phyloP scores from a whole-genome alignment of 1,284 basidiomycete genomes.

The Trichosporon faecale region DNA sequence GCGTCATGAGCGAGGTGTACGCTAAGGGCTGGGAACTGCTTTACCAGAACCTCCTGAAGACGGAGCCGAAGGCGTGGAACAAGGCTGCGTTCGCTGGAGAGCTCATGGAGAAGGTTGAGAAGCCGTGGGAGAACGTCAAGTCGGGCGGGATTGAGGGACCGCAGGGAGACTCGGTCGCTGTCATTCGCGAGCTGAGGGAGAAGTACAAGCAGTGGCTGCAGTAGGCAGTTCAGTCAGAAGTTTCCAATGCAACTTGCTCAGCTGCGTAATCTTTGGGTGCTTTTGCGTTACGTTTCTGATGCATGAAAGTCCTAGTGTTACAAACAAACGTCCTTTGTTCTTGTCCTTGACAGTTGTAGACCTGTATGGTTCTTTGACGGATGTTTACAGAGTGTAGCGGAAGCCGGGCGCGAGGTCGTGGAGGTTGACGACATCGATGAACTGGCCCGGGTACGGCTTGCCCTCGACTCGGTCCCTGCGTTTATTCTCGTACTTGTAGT shows the following conservation, averaged over 20 bases:
- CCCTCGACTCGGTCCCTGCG: constrained; percentile 6
- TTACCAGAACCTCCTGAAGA: constrained; percentile 3
- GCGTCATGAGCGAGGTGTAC: constrained; percentile 54
- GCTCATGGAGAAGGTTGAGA: neutral
- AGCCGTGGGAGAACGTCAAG: constrained; percentile 6
- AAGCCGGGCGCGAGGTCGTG: constrained; percentile 3
- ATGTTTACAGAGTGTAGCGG: neutral
- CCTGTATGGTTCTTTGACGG: neutral
- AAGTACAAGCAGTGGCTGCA: constrained; percentile 5
- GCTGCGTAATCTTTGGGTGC: too few species aligned
- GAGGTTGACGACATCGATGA: constrained; percentile 4
- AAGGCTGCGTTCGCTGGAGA: neutral
- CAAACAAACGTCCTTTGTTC: neutral
- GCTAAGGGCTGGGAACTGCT: constrained; percentile 51
- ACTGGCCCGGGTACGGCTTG: neutral
- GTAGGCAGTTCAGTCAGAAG: neutral
- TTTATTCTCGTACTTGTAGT: neutral
- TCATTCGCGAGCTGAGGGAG: neutral
- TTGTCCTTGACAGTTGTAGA: neutral
- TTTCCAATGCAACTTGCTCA: neutral
- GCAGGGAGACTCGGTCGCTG: neutral
- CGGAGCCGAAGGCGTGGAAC: neutral
- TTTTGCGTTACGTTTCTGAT: neutral
- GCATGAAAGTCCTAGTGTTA: neutral
- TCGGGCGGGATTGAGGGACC: neutral